phyloP scores from a whole-genome alignment of 306 rosid genomes.

The Spatholobus suberectus region DNA sequence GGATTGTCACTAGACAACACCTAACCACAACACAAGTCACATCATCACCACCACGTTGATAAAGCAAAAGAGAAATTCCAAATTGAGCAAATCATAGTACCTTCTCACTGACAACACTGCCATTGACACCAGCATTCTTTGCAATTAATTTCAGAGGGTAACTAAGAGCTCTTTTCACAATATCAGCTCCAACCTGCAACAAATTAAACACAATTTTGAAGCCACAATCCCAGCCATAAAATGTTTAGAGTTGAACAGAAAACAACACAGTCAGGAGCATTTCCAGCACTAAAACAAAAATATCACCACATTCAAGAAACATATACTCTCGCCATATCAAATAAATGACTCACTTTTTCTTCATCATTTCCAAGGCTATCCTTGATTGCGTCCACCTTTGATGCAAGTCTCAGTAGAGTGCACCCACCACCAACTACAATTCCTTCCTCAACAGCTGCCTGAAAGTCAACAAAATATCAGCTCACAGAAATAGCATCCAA shows the following conservation, averaged over 20 bases:
- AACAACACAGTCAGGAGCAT: background rate
- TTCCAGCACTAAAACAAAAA: constrained; percentile 3
- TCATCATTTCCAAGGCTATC: constrained; percentile 83
- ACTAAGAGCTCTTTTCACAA: constrained; percentile 91
- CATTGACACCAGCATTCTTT: constrained; percentile 98
- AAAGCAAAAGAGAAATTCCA: background rate
- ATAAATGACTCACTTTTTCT: constrained; percentile 70
- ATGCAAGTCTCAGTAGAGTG: constrained; percentile 89
- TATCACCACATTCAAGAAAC: background rate
- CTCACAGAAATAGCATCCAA: background rate
- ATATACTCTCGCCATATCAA: background rate
- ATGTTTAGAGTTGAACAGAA: background rate
- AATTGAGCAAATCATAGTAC: constrained; percentile 42
- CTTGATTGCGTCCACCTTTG: constrained; percentile 92
- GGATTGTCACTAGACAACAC: constrained; percentile 80
- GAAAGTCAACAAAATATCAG: constrained; percentile 35
- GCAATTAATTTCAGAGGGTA: constrained; percentile 97
- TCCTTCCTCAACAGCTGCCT: constrained; percentile 99
- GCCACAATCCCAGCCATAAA: background rate
- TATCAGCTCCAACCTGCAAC: constrained; percentile 94
- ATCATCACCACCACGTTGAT: background rate
- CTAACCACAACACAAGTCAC: constrained; percentile 45
- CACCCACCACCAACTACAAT: constrained; percentile 99
- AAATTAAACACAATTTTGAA: background rate
- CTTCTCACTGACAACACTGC: constrained; percentile 99